Conservation (phyloP, 495 filamentous ascomycete genomes). For the Achaetomiella virescens region DNA sequence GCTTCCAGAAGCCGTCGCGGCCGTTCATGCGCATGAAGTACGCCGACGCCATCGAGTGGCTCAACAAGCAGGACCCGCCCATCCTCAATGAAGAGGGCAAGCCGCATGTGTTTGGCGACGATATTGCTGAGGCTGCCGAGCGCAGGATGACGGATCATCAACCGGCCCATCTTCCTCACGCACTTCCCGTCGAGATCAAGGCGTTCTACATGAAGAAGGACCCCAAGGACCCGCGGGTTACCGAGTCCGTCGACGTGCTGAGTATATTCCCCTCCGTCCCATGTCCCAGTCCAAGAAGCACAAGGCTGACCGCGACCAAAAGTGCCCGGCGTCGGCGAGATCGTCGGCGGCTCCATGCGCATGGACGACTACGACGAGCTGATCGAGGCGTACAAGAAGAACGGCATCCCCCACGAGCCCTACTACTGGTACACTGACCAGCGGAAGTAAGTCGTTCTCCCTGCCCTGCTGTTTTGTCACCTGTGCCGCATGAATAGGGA, state of each 20-base stretch:
- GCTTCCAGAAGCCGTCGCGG: slow-evolving; percentile 72
- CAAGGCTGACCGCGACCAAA: not conserved
- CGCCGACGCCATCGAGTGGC: slow-evolving; percentile 88
- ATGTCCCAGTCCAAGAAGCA: no score
- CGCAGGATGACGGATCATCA: slow-evolving; percentile 96
- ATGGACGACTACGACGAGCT: slow-evolving; percentile 91
- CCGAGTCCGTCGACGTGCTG: slow-evolving; percentile 90
- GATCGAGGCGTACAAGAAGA: slow-evolving; percentile 78
- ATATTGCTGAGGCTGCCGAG: slow-evolving; percentile 97
- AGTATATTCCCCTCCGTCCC: slow-evolving; percentile 27
- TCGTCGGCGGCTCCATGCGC: slow-evolving; percentile 94
- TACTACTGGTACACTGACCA: slow-evolving; percentile 99
- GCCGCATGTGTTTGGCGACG: slow-evolving; percentile 87
- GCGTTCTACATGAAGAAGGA: slow-evolving; percentile 99
- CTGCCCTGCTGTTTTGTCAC: not conserved
- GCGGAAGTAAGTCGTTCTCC: slow-evolving; percentile 69
- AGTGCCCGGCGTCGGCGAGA: slow-evolving; percentile 76
- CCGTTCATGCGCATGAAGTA: slow-evolving; percentile 97
- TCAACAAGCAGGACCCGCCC: slow-evolving; percentile 66
- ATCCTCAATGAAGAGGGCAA: slow-evolving; percentile 90
- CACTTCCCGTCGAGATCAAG: slow-evolving; percentile 99
- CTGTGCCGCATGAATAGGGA: not conserved
- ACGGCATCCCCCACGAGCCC: slow-evolving; percentile 74
- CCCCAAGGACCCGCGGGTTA: slow-evolving; percentile 71
- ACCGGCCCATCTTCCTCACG: slow-evolving; percentile 89